Evolutionary conservation across 306 rosid species (phyloP).

Genomic region (Lathyrus aphaca): DNA sequence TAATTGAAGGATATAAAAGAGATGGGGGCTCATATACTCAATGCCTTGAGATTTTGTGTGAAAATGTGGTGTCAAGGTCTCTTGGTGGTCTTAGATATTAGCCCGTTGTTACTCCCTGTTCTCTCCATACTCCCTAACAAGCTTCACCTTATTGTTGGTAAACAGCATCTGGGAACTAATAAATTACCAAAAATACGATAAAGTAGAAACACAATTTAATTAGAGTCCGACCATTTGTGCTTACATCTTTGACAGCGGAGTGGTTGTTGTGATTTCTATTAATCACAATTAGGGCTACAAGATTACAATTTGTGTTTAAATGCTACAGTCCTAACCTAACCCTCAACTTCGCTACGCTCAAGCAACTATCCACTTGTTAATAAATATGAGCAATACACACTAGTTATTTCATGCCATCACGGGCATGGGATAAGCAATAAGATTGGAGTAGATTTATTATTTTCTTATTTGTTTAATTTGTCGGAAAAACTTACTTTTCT

Average conservation of each 20-base stretch:
- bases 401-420: background rate
- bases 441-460: conserved; percentile 12
- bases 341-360: background rate
- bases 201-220: background rate
- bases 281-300: background rate
- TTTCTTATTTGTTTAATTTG: conserved; percentile 19
- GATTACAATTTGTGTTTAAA: background rate
- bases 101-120: background rate
- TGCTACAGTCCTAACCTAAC: background rate
- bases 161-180: background rate
- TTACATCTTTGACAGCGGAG: background rate
- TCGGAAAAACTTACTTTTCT: conserved; percentile 24
- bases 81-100: background rate
- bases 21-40: background rate
- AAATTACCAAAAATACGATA: background rate
- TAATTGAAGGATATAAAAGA: background rate
- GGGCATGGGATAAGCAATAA: conserved; percentile 18
- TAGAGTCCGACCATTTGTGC: background rate
- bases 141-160: background rate
- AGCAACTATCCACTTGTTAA: background rate
- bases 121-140: background rate
- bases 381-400: background rate
- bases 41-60: background rate
- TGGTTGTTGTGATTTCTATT: background rate
- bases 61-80: background rate